Evolutionary conservation across 208 protist species (phyloP).

Genomic region (Trypanosoma boissoni): DNA sequence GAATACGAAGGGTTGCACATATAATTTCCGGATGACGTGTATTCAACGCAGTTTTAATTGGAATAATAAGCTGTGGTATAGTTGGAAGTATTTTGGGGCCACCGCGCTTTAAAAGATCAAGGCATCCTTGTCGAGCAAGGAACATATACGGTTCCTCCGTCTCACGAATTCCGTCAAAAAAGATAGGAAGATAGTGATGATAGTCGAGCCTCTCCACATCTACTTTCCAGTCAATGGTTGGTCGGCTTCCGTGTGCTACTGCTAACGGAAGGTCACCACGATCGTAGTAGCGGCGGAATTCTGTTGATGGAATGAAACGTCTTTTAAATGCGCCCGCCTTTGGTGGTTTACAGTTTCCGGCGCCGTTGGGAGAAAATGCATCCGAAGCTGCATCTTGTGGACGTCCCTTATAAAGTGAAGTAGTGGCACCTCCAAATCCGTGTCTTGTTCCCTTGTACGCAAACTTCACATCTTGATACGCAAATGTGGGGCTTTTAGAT

Average conservation of each 20-base stretch:
- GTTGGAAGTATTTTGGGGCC: slow-evolving; percentile 96
- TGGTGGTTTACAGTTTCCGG: slow-evolving; percentile 76
- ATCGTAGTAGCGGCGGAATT: slow-evolving; percentile 98
- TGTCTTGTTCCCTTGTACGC: slow-evolving; percentile 60
- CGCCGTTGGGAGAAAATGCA: slow-evolving; percentile 76
- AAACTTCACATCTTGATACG: slow-evolving; percentile 48
- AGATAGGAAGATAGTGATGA: slow-evolving; percentile 99
- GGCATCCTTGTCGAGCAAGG: slow-evolving; percentile 94
- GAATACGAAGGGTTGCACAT: slow-evolving; percentile 94
- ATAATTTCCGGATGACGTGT: slow-evolving; percentile 98
- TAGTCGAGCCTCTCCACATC: slow-evolving; percentile 98
- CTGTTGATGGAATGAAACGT: slow-evolving; percentile 85
- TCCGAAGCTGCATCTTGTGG: slow-evolving; percentile 52
- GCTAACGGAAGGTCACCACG: slow-evolving; percentile 98
- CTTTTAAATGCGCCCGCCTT: slow-evolving; percentile 86
- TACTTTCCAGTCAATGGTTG: slow-evolving; percentile 96
- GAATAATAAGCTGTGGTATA: slow-evolving; percentile 98
- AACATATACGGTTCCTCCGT: slow-evolving; percentile 98
- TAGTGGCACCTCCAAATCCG: slow-evolving; percentile 86
- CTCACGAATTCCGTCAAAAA: slow-evolving; percentile 98
- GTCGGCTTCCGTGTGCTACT: slow-evolving; percentile 89
- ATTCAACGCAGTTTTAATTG: slow-evolving; percentile 99
- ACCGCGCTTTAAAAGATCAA: slow-evolving; percentile 95
- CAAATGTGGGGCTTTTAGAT: slow-evolving; percentile 4
- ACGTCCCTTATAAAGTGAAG: slow-evolving; percentile 84